phyloP scores from a whole-genome alignment of 106 monocot species.

The Alisma plantagoaquatica region DNA sequence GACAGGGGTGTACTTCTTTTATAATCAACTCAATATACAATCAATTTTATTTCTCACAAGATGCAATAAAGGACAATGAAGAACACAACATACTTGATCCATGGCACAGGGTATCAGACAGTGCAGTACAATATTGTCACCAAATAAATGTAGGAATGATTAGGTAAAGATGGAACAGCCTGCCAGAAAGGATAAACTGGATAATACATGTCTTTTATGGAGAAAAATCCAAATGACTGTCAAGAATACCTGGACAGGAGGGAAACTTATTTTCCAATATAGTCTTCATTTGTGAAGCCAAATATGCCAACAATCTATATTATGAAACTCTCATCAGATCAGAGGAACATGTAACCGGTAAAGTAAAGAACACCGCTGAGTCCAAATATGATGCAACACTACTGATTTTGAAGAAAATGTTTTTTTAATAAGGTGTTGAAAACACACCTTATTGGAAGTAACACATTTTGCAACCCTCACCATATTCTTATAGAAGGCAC shows the following conservation, averaged over 20 bases:
- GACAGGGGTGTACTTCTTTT: too few species aligned
- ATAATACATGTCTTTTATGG: background rate
- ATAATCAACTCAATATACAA: too few species aligned
- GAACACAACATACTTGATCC: slow-evolving; percentile 51
- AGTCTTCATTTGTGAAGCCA: slow-evolving; percentile 92
- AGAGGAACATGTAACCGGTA: background rate
- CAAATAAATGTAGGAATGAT: slow-evolving; percentile 95
- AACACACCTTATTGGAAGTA: slow-evolving; percentile 87
- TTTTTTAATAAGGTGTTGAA: background rate
- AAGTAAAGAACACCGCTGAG: too few species aligned
- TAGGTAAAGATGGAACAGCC: slow-evolving; percentile 97
- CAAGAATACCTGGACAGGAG: slow-evolving; percentile 68
- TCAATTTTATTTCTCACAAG: too few species aligned
- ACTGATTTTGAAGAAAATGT: background rate
- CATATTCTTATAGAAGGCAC: slow-evolving; percentile 95
- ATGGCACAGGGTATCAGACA: slow-evolving; percentile 97
- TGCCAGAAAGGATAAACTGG: slow-evolving; percentile 11
- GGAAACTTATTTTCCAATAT: slow-evolving; percentile 95
- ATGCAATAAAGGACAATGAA: too few species aligned
- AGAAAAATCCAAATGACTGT: background rate
- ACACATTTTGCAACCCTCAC: slow-evolving; percentile 93
- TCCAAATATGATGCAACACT: background rate
- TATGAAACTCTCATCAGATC: background rate
- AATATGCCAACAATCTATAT: slow-evolving; percentile 87
- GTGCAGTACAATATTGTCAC: slow-evolving; percentile 50